Evolutionary conservation across 1,284 basidiomycete species (phyloP).

Genomic region (Puccinia polysora): DNA sequence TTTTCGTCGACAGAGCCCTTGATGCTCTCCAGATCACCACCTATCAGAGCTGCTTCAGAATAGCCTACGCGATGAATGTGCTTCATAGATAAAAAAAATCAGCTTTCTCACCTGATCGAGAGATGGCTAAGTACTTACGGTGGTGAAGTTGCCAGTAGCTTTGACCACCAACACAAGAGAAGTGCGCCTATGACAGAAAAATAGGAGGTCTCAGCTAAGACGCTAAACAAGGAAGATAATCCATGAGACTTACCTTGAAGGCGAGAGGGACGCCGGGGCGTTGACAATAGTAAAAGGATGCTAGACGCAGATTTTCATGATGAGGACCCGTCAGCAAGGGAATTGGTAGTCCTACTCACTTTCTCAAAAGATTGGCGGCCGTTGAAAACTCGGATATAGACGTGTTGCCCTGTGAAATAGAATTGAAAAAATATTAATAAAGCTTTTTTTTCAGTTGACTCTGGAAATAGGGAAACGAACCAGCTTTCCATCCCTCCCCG

Average conservation of each 20-base stretch:
- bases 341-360: neutral
- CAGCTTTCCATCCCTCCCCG: constrained; percentile 31
- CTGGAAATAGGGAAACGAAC: constrained; percentile 5
- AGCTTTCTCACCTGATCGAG: too few species aligned
- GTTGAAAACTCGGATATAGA: constrained; percentile 25
- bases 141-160: constrained; percentile 21
- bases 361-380: constrained; percentile 19
- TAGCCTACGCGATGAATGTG: constrained; percentile 7
- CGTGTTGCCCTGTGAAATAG: constrained; percentile 24
- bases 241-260: constrained; percentile 5
- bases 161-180: constrained; percentile 9
- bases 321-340: neutral
- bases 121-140: neutral
- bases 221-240: too few species aligned
- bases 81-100: neutral
- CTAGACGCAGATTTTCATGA: neutral
- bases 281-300: constrained; percentile 40
- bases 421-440: too few species aligned
- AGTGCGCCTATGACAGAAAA: neutral
- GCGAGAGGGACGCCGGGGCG: constrained; percentile 9
- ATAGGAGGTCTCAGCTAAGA: too few species aligned
- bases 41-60: constrained; percentile 2
- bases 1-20: neutral
- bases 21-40: neutral
- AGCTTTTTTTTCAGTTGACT: too few species aligned